Percentiles rank a stretch among this genome's conserved stretches.
Conservation (phyloP, 805 yeast genomes). For the Cyberlindnera japonica region DNA sequence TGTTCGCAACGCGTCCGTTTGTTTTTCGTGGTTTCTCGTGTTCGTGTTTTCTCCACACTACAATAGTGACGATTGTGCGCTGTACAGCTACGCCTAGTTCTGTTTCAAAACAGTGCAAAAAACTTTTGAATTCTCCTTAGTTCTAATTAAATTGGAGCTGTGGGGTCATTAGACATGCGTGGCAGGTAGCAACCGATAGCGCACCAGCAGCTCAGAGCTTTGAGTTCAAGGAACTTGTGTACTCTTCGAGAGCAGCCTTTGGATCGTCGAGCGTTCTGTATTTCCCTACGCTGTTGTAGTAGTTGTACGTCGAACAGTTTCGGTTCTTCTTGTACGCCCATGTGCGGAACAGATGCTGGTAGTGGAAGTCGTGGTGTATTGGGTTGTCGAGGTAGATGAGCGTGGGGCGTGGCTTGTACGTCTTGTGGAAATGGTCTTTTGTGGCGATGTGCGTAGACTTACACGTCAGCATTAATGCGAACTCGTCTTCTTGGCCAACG, state of each 20-base stretch:
- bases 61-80: too few species aligned
- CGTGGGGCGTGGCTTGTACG: slow-evolving; percentile 10
- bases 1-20: too few species aligned
- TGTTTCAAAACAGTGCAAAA: too few species aligned
- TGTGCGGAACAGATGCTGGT: slow-evolving; percentile 8
- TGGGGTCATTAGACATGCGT: background rate
- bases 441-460: slow-evolving; percentile 19
- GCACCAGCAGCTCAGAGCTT: slow-evolving; percentile 6
- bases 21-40: too few species aligned
- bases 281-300: slow-evolving; percentile 9
- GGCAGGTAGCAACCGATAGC: too few species aligned
- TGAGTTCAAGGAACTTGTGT: too few species aligned
- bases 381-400: slow-evolving; percentile 24
- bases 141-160: too few species aligned
- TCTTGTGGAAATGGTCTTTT: slow-evolving; percentile 9
- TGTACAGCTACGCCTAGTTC: too few species aligned
- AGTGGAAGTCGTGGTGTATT: slow-evolving; percentile 17
- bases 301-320: slow-evolving; percentile 12
- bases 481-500: slow-evolving; percentile 20
- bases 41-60: too few species aligned
- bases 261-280: slow-evolving; percentile 11
- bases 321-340: slow-evolving; percentile 11
- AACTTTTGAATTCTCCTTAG: too few species aligned
- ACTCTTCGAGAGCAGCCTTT: slow-evolving; percentile 8
- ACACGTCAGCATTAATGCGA: slow-evolving; percentile 22